Evolutionary conservation across 1,284 basidiomycete species (phyloP).

Genomic region (Clitocybe nebularis): DNA sequence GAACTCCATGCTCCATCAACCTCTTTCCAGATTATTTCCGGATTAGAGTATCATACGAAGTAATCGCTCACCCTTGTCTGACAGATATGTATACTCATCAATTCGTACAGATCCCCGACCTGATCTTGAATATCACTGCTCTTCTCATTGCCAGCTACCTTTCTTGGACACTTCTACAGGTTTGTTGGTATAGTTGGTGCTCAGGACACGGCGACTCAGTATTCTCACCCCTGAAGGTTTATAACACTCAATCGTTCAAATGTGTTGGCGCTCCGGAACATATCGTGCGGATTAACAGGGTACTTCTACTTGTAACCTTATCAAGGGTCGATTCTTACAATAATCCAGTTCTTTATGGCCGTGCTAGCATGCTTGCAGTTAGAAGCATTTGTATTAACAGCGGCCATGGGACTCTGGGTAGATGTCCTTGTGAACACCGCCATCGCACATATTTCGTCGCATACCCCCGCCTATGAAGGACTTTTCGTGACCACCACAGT

Average conservation of each 20-base stretch:
- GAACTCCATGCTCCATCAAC: slow-evolving; percentile 45
- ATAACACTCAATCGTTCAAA: slow-evolving; percentile 45
- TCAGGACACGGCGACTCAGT: not conserved
- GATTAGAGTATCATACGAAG: slow-evolving; percentile 39
- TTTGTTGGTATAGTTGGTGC: slow-evolving; percentile 17
- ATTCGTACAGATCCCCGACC: slow-evolving; percentile 40
- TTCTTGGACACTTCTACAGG: slow-evolving; percentile 44
- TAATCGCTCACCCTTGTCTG: slow-evolving; percentile 18
- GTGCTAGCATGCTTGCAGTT: slow-evolving; percentile 55
- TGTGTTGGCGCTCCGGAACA: slow-evolving; percentile 49
- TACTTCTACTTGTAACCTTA: slow-evolving; percentile 18
- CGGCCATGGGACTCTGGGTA: slow-evolving; percentile 51
- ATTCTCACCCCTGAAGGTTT: slow-evolving; percentile 29
- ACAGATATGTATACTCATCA: not conserved
- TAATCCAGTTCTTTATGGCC: slow-evolving; percentile 47
- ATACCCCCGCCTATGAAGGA: slow-evolving; percentile 39
- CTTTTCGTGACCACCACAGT: slow-evolving; percentile 41
- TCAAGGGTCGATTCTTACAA: not conserved
- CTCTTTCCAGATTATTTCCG: slow-evolving; percentile 43
- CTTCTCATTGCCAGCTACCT: slow-evolving; percentile 39
- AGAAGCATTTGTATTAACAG: slow-evolving; percentile 47
- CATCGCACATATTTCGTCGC: slow-evolving; percentile 38
- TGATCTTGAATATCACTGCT: slow-evolving; percentile 41
- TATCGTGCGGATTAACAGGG: slow-evolving; percentile 49
- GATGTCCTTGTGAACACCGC: slow-evolving; percentile 47